phyloP scores from a whole-genome alignment of 192 early-diverging fungal species.

The Geosiphon pyriformis region DNA sequence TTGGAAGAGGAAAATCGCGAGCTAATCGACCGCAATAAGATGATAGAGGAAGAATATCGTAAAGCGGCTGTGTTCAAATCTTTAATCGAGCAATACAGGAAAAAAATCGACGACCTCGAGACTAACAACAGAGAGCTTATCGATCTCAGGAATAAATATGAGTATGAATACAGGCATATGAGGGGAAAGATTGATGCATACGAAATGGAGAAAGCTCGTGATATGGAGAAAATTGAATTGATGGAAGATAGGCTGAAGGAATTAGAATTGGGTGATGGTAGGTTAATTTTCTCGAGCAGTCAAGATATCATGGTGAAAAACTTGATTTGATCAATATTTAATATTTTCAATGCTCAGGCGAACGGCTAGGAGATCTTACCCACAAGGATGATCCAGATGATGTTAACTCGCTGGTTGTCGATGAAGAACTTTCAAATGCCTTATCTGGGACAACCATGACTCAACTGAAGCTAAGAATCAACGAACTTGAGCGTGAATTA shows the following conservation, averaged over 20 bases:
- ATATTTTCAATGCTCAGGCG: constrained; percentile 28
- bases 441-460: constrained; percentile 34
- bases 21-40: constrained; percentile 62
- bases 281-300: constrained; percentile 22
- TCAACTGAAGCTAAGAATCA: constrained; percentile 43
- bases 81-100: constrained; percentile 83
- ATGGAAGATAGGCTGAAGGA: constrained; percentile 81
- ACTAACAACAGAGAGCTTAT: constrained; percentile 59
- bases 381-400: constrained; percentile 24
- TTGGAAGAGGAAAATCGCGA: constrained; percentile 73
- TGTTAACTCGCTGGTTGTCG: constrained; percentile 31
- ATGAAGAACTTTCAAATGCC: constrained; percentile 21
- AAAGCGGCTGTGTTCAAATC: constrained; percentile 74
- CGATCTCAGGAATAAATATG: constrained; percentile 64
- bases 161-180: constrained; percentile 62
- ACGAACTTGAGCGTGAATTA: constrained; percentile 61
- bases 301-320: constrained; percentile 29
- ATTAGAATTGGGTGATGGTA: constrained; percentile 62
- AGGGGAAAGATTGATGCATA: constrained; percentile 57
- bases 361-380: constrained; percentile 33
- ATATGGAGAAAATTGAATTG: constrained; percentile 68
- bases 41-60: constrained; percentile 84
- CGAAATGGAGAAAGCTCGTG: constrained; percentile 56
- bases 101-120: constrained; percentile 74
- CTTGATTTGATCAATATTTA: constrained; percentile 32